These are phyloP conservation scores for Fusarium brachygibbosum DNA, from an alignment of 2,329 filamentous ascomycete genomes.

Conservation along the genomic window DNA sequence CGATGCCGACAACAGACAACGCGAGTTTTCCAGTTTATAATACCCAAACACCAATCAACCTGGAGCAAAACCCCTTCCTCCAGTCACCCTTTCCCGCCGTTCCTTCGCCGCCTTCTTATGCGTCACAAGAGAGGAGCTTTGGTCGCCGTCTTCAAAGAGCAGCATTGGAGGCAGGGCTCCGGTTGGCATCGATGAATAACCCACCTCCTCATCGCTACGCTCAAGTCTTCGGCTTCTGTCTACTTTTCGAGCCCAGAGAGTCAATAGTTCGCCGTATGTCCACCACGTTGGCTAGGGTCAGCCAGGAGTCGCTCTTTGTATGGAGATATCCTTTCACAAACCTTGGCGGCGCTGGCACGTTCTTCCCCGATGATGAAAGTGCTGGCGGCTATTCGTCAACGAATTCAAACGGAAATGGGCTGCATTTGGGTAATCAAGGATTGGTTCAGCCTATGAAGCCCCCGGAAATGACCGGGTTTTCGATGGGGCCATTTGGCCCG, in stretches of 20 bases:
- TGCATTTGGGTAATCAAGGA: slow-evolving; percentile 57
- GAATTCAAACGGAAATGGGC: neutral
- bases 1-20: slow-evolving; percentile 65
- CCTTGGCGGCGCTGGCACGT: slow-evolving; percentile 77
- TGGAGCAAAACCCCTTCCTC: slow-evolving; percentile 27
- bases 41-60: slow-evolving; percentile 36
- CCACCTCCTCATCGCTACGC: slow-evolving; percentile 63
- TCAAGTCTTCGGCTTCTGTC: slow-evolving; percentile 77
- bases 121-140: slow-evolving; percentile 75
- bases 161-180: slow-evolving; percentile 72
- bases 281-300: slow-evolving; percentile 51
- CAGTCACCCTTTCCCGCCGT: slow-evolving; percentile 54
- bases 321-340: slow-evolving; percentile 73
- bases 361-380: slow-evolving; percentile 60
- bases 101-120: slow-evolving; percentile 66
- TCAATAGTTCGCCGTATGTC: slow-evolving; percentile 60
- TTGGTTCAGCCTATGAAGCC: slow-evolving; percentile 46
- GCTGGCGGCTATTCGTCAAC: neutral
- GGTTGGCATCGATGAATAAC: slow-evolving; percentile 65
- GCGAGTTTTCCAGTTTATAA: slow-evolving; percentile 64
- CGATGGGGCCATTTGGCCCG: slow-evolving; percentile 64
- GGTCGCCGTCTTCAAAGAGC: slow-evolving; percentile 77
- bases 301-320: slow-evolving; percentile 65
- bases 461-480: slow-evolving; percentile 46
- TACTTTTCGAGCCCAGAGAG: slow-evolving; percentile 69